Conservation (phyloP, 352 stramenopile genomes). For the Blastocystis sp. region DNA sequence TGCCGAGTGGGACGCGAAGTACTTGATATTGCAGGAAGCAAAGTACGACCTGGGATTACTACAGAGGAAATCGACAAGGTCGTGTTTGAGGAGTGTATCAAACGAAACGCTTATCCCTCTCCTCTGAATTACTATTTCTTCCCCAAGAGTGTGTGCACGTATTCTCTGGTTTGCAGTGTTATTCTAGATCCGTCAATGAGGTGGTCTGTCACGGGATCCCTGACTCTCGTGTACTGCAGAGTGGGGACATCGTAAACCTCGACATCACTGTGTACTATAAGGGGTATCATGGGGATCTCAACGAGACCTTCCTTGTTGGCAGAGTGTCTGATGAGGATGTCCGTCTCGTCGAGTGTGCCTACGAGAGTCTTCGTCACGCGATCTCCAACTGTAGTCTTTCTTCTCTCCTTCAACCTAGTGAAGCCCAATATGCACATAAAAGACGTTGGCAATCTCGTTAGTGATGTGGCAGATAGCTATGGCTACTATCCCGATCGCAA, state of each 20-base stretch:
- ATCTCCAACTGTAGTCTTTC: constrained; percentile 27
- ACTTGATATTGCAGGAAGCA: constrained; percentile 82
- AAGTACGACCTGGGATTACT: constrained; percentile 80
- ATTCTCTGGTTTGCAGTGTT: constrained; percentile 68
- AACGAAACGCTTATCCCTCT: constrained; percentile 86
- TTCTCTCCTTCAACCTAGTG: constrained; percentile 71
- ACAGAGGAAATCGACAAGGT: constrained; percentile 92
- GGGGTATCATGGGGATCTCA: constrained; percentile 92
- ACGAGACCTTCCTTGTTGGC: constrained; percentile 93
- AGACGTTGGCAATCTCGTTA: constrained; percentile 87
- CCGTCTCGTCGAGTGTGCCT: constrained; percentile 82
- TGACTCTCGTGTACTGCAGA: constrained; percentile 83
- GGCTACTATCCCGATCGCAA: constrained; percentile 87
- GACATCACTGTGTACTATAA: constrained; percentile 93
- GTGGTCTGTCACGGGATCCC: constrained; percentile 94
- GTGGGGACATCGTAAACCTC: constrained; percentile 96
- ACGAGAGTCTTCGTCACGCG: constrained; percentile 59
- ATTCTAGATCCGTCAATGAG: constrained; percentile 80
- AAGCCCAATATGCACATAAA: constrained; percentile 88
- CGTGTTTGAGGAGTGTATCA: constrained; percentile 83
- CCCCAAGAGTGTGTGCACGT: constrained; percentile 81
- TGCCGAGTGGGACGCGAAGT: constrained; percentile 84
- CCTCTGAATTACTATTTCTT: constrained; percentile 96
- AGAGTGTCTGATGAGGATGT: constrained; percentile 84
- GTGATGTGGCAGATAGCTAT: constrained; percentile 74